Evolutionary conservation across 768 basidiomycete genomes (phyloP).

Genomic region (Amyloporia xantha): DNA sequence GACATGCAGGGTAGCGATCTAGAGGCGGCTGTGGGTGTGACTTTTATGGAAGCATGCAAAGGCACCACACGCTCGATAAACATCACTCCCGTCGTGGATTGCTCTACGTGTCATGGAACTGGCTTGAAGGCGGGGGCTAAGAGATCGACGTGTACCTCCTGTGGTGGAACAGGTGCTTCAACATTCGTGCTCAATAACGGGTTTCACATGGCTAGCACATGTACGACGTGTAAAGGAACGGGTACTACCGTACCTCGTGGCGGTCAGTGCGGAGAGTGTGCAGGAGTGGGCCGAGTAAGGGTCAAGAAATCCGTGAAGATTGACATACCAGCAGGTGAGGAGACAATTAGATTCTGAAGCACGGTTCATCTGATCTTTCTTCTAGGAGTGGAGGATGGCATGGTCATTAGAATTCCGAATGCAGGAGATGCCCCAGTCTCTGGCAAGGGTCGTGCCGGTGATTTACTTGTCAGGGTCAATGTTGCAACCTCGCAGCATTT

Average conservation of each 20-base stretch:
- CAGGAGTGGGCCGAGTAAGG: constrained; percentile 84
- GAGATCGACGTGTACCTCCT: constrained; percentile 68
- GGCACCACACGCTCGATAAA: constrained; percentile 73
- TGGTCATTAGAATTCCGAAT: constrained; percentile 76
- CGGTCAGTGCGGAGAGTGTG: constrained; percentile 73
- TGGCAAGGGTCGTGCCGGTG: constrained; percentile 73
- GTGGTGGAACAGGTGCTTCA: constrained; percentile 81
- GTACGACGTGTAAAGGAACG: constrained; percentile 71
- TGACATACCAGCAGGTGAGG: constrained; percentile 79
- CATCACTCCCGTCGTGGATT: constrained; percentile 77
- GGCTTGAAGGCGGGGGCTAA: constrained; percentile 87
- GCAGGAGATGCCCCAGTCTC: constrained; percentile 80
- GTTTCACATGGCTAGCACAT: constrained; percentile 96
- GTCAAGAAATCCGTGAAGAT: constrained; percentile 71
- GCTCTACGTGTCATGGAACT: constrained; percentile 75
- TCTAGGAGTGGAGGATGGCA: constrained; percentile 89
- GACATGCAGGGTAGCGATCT: constrained; percentile 69
- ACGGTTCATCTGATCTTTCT: constrained; percentile 7
- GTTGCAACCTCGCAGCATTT: constrained; percentile 82
- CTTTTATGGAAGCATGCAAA: constrained; percentile 93
- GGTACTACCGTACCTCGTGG: constrained; percentile 76
- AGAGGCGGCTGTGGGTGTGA: constrained; percentile 66
- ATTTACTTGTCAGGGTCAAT: constrained; percentile 80
- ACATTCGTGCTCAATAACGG: constrained; percentile 89
- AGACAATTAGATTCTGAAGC: background rate